Conservation (phyloP, 257 asterid species). For the Forsythia suspensa region DNA sequence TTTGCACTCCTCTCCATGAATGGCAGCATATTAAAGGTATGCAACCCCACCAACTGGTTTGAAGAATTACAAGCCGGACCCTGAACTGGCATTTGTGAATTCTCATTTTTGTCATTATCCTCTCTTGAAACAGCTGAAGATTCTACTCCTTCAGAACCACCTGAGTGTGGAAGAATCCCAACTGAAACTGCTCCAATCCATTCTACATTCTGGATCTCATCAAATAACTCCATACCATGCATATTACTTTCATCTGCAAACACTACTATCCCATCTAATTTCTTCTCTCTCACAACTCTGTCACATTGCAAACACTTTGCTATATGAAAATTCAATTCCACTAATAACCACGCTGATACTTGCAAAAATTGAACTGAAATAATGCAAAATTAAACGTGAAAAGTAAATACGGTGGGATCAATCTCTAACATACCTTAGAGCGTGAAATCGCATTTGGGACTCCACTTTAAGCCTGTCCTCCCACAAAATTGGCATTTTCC, state of each 20-base stretch:
- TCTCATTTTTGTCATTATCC: slow-evolving; percentile 48
- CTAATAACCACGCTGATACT: neutral
- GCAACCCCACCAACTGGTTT: slow-evolving; percentile 84
- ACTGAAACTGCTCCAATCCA: slow-evolving; percentile 88
- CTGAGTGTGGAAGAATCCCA: slow-evolving; percentile 78
- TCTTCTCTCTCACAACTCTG: slow-evolving; percentile 75
- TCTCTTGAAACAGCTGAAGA: slow-evolving; percentile 33
- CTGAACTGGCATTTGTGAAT: slow-evolving; percentile 65
- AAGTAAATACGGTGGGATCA: neutral
- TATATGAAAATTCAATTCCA: slow-evolving; percentile 19
- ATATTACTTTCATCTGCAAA: slow-evolving; percentile 98
- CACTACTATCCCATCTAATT: slow-evolving; percentile 80
- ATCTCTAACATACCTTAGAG: slow-evolving; percentile 60
- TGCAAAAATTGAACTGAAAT: neutral
- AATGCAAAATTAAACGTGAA: neutral
- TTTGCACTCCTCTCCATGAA: slow-evolving; percentile 62
- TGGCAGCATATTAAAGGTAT: slow-evolving; percentile 53
- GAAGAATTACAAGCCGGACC: slow-evolving; percentile 97
- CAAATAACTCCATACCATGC: slow-evolving; percentile 90
- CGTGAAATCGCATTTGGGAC: slow-evolving; percentile 81
- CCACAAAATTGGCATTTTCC: slow-evolving; percentile 81
- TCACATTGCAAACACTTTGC: slow-evolving; percentile 17
- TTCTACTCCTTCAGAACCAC: slow-evolving; percentile 56
- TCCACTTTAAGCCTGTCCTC: slow-evolving; percentile 84
- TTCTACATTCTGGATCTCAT: slow-evolving; percentile 89